These are phyloP conservation scores for Chlorella variabilis DNA, from an alignment of 163 green algal species.

Conservation along the genomic window DNA sequence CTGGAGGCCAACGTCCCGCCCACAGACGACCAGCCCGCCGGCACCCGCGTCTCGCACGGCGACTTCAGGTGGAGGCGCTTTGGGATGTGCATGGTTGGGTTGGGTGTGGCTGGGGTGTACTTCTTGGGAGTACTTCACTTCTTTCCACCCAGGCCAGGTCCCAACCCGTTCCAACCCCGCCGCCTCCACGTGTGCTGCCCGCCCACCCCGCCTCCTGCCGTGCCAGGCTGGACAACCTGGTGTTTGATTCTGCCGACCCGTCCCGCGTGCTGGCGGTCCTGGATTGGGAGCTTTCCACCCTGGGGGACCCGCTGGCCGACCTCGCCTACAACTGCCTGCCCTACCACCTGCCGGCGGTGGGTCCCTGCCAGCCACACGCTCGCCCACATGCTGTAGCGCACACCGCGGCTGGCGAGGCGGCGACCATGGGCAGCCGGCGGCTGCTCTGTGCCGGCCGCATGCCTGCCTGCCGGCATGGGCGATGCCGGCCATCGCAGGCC, in stretches of 20 bases:
- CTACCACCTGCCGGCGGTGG: constrained; percentile 80
- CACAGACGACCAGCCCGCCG: constrained; percentile 56
- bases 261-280: constrained; percentile 81
- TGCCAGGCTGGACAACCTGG: constrained; percentile 97
- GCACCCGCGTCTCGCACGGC: constrained; percentile 57
- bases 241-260: constrained; percentile 63
- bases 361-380: not conserved
- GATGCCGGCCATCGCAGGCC: not conserved
- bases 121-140: no score
- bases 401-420: no score
- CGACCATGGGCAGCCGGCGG: not conserved
- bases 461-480: not conserved
- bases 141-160: no score
- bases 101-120: no score
- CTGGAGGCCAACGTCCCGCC: constrained; percentile 79
- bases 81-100: not conserved
- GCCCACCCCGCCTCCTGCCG: no score
- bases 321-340: constrained; percentile 93
- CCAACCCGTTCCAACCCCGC: no score
- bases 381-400: no score
- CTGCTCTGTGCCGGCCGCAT: not conserved
- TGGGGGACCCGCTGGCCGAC: constrained; percentile 91
- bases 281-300: constrained; percentile 98
- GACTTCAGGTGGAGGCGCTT: constrained; percentile 50
- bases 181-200: no score